Evolutionary conservation across 2,329 filamentous ascomycete species (phyloP).

Genomic region (Claviceps humidiphila): DNA sequence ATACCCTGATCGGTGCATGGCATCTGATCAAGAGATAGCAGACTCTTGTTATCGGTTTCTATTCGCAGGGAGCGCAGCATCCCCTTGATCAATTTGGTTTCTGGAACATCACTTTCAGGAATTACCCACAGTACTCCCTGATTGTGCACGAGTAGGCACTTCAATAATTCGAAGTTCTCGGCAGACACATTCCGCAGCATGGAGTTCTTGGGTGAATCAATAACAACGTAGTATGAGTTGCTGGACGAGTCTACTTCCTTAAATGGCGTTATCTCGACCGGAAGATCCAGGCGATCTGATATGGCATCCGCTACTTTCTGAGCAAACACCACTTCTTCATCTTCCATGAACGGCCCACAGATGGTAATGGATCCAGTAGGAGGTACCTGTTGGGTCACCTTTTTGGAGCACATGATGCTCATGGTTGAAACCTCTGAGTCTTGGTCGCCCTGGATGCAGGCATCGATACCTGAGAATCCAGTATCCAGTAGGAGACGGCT

Average conservation of each 20-base stretch:
- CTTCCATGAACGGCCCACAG: constrained; percentile 1
- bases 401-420: constrained; percentile 3
- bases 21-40: constrained; percentile 3
- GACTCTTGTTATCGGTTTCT: constrained; percentile 2
- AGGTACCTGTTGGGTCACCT: not conserved
- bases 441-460: not conserved
- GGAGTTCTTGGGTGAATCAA: not conserved
- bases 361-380: not conserved
- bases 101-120: constrained; percentile 3
- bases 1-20: constrained; percentile 1
- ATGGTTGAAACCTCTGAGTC: not conserved
- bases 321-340: constrained; percentile 2
- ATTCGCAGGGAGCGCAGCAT: constrained; percentile 6
- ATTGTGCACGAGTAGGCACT: constrained; percentile 3
- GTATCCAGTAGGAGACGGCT: constrained; percentile 2
- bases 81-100: constrained; percentile 5
- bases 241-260: not conserved
- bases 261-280: not conserved
- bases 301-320: constrained; percentile 1
- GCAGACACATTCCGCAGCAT: not conserved
- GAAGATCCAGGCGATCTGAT: not conserved
- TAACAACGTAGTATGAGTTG: constrained; percentile 1
- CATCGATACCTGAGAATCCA: constrained; percentile 7
- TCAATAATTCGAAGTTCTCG: constrained; percentile 3
- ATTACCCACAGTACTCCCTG: constrained; percentile 7